Percentiles rank a stretch among this genome's conserved stretches.
Evolutionary conservation across 768 basidiomycete genomes (phyloP).

Genomic region (Fomitopsis serialis): DNA sequence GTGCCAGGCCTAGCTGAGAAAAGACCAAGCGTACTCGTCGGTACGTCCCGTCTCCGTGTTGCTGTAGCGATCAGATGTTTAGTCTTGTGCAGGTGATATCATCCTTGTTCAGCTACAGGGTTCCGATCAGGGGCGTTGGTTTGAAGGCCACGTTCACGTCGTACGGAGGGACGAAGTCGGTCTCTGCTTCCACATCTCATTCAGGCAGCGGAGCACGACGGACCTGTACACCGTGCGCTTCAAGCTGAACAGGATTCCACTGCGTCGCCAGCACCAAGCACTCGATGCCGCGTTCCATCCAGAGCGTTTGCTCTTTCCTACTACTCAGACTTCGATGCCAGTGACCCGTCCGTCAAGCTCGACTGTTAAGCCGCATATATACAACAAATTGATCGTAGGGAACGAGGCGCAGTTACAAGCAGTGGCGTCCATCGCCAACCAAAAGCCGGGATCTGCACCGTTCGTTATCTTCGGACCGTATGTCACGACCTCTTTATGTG

Average conservation of each 20-base stretch:
- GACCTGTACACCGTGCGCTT: conserved; percentile 48
- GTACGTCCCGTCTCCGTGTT: background rate
- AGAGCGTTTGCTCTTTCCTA: conserved; percentile 48
- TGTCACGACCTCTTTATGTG: conserved; percentile 22
- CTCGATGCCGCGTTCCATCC: conserved; percentile 40
- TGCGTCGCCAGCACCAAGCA: conserved; percentile 57
- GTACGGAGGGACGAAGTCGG: conserved; percentile 45
- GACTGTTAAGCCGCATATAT: conserved; percentile 17
- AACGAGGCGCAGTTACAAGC: conserved; percentile 47
- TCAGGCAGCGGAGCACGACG: conserved; percentile 28
- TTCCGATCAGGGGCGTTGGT: conserved; percentile 41
- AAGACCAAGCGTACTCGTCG: conserved; percentile 7
- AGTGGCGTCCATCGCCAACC: conserved; percentile 40
- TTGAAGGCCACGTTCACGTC: conserved; percentile 51
- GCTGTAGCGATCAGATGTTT: background rate
- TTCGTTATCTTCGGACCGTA: conserved; percentile 63
- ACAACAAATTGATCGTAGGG: conserved; percentile 37
- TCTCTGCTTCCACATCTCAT: conserved; percentile 40
- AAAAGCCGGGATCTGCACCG: conserved; percentile 41
- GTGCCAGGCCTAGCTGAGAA: conserved; percentile 16
- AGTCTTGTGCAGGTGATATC: conserved; percentile 43
- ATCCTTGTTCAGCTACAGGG: conserved; percentile 35
- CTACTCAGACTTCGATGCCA: conserved; percentile 21
- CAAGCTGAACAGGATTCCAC: conserved; percentile 45
- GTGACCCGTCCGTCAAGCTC: conserved; percentile 8